Conservation (phyloP, 768 basidiomycete genomes). For the Suillus plorans region DNA sequence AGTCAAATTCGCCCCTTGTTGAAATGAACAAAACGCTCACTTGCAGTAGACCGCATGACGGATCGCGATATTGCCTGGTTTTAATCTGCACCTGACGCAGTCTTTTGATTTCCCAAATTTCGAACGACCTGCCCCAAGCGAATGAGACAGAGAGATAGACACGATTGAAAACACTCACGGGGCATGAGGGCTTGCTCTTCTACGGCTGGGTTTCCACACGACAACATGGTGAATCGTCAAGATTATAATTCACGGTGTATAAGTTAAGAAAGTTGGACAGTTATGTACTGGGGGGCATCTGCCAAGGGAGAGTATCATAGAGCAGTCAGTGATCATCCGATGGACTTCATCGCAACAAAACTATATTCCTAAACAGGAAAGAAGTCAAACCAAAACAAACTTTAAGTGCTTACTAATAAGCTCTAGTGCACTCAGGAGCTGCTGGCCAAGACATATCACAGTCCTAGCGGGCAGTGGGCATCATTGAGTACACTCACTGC, state of each 20-base stretch:
- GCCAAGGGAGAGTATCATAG: neutral
- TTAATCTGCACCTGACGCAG: slow-evolving; percentile 76
- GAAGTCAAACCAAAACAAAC: too few species aligned
- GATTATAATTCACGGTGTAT: neutral
- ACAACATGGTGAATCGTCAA: slow-evolving; percentile 27
- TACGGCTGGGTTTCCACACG: slow-evolving; percentile 64
- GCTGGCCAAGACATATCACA: too few species aligned
- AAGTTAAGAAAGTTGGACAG: neutral
- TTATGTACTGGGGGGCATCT: neutral
- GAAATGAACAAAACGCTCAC: slow-evolving; percentile 34
- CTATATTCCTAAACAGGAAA: neutral
- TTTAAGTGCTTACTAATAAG: too few species aligned
- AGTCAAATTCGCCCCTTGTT: neutral
- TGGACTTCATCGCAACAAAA: neutral
- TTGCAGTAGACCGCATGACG: slow-evolving; percentile 86
- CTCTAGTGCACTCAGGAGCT: too few species aligned
- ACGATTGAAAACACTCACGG: slow-evolving; percentile 41
- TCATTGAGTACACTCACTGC: too few species aligned
- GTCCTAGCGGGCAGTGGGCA: too few species aligned
- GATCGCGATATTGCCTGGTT: slow-evolving; percentile 65
- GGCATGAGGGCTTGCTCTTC: slow-evolving; percentile 67
- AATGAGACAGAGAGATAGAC: neutral
- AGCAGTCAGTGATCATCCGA: too few species aligned
- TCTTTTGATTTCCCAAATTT: slow-evolving; percentile 66
- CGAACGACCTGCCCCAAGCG: slow-evolving; percentile 46